Base-by-base conservation (phyloP, 169 alveolate genomes). In the Plasmodium billcollinsi region DNA sequence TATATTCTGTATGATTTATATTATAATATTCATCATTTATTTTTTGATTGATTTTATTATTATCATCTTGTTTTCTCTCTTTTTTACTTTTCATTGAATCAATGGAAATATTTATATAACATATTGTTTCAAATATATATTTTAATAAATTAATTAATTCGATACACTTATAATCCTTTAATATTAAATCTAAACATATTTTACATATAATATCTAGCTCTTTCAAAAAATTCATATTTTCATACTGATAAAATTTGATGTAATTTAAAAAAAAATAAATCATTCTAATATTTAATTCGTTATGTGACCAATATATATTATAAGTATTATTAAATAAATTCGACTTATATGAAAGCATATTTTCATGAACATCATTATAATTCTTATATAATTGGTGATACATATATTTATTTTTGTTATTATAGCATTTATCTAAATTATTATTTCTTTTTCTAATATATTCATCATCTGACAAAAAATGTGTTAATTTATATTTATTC, bases 161-260 rank as follows among this genome's bases (percentile, higher is more conserved):
- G 43, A 83, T 15, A 50, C 85, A 83, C 5, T 83, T 83, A 43
- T 49, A 69, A 70, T 83, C 83, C 24, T 83, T 83, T 14, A 70
- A 83, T 39, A 83, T 83, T 26, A 83, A 18, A n/a, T 83, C 91
- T 45, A 69, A 69, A 67, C 73, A 83, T 56, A 83, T 67, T 61
- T 83, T 59, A 24, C 58, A 33, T 21, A 83, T 83, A 2, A 47
- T 70, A 58, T 21, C 70, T 83, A 83, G 50, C 43, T 83, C 91
- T 20, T 72, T 56, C 45, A 83, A 69, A 54, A 83, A 29, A 4
- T 69, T 49, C 9, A 21, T 24, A 9, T 83, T 56, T 43, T 29
- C 7, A 83, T 63, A 43, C 12, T 78, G 15, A 43, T 56, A 83
- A 61, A 56, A 54, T 67, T 69, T 83, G 9, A 83, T 29, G 20